Evolutionary conservation across 345 rosid genomes (phyloP), one percentile per base, ranked within the genome.

Genomic region (Camelina sativa): DNA sequence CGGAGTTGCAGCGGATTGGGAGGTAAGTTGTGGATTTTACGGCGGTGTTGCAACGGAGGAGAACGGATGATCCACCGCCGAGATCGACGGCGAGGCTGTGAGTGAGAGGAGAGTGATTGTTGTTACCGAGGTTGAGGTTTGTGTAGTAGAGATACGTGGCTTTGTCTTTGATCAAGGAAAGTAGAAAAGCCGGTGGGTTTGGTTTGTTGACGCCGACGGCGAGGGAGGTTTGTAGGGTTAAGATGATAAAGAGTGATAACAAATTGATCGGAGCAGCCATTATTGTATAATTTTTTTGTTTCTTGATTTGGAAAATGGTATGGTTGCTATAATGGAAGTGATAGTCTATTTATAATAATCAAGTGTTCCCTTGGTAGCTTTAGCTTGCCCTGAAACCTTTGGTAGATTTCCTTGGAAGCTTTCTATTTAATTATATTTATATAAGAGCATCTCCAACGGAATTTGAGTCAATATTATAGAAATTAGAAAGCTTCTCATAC

Each of bases 281-380:
- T 44, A 5, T 5, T 44, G 50, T 44, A 44, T 15, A 13, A 2
- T 1, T 5, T 13, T 13, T 10, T 38, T 38, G 7, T 44, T 52
- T 52, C n/a, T 53, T 11, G 41, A 52, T 52, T 20, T 10, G 13
- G 47, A 13, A 37, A 51, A 20, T 51, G 71, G 20, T 66, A 12
- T 37, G 71, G 48, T 37, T 51, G 11, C 8, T 20, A 20, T 41
- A 35, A 17, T 32, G 30, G 17, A 51, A 35, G 71, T 51, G 35
- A 51, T 38, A 8, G 9, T 67, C 13, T 20, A 7, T 20, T 37
- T 52, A 8, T 22, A 58, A 44, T 58, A n/a, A 8, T 17, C 15
- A 58, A 22, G 23, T 37, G 15, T 35, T 38, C n/a, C 20, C 19
- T 46, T 63, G 68, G 54, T 63, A 64, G 25, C 61, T 67, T 67